A percentile compares a stretch with the other conserved stretches of the same genome.
Evolutionary conservation across 2,329 filamentous ascomycete species (phyloP).

Genomic region (Claviceps maximensis): DNA sequence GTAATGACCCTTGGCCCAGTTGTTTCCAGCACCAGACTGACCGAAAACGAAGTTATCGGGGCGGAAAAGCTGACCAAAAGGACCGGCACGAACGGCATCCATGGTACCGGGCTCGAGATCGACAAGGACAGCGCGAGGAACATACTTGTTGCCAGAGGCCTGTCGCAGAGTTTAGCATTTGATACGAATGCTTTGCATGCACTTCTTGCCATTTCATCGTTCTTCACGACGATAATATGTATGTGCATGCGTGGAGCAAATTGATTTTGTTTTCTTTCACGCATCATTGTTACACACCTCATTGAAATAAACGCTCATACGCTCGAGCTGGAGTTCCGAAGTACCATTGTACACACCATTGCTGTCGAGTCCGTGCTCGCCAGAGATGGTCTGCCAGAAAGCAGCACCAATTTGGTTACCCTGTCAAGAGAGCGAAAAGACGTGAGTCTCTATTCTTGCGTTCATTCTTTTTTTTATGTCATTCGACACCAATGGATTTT

Average conservation of each 20-base stretch:
- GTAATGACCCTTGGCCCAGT: constrained; percentile 99
- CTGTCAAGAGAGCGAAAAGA: constrained; percentile 28
- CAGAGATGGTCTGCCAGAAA: constrained; percentile 88
- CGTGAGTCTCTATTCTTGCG: constrained; percentile 25
- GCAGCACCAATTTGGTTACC: constrained; percentile 99
- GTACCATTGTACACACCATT: constrained; percentile 98
- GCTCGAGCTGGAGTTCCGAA: constrained; percentile 91
- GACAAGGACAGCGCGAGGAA: constrained; percentile 96
- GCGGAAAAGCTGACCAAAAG: constrained; percentile 97
- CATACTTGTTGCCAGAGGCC: constrained; percentile 97
- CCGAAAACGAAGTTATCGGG: constrained; percentile 99
- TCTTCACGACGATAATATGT: not conserved
- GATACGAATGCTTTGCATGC: not conserved
- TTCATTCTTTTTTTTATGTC: constrained; percentile 1
- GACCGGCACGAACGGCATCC: constrained; percentile 96
- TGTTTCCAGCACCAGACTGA: constrained; percentile 98
- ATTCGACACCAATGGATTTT: constrained; percentile 58
- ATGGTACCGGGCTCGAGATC: constrained; percentile 99
- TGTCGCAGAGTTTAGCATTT: constrained; percentile 20
- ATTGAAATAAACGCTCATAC: constrained; percentile 99
- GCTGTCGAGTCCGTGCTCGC: constrained; percentile 92
- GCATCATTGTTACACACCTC: constrained; percentile 29
- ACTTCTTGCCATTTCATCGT: not conserved
- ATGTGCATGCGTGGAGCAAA: not conserved
- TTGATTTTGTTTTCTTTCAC: constrained; percentile 10